phyloP scores from a whole-genome alignment of 176 grass and related monocot genomes.

The Bothriochloa decipiens region DNA sequence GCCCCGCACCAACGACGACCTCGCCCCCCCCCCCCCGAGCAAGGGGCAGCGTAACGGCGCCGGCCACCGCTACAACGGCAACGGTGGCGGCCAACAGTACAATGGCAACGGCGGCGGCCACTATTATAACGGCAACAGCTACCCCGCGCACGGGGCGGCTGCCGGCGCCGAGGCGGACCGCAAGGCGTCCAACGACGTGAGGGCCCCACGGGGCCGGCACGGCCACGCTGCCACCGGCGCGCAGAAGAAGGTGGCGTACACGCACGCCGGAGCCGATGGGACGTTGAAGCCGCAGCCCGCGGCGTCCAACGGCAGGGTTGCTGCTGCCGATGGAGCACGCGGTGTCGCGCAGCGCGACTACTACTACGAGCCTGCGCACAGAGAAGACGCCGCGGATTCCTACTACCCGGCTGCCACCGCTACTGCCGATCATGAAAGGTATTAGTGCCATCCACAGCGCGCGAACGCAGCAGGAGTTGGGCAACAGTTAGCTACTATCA shows the following conservation, averaged over 20 bases:
- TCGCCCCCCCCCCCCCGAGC: fast-evolving
- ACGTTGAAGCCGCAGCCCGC: neutral
- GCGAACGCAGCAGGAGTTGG: neutral
- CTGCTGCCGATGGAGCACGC: neutral
- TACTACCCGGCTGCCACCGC: neutral
- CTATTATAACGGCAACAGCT: neutral
- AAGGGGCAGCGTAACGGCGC: no score
- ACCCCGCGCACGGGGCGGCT: neutral
- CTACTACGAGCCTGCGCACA: neutral
- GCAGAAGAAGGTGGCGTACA: neutral
- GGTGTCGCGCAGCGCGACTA: neutral
- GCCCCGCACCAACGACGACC: neutral
- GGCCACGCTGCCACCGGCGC: neutral
- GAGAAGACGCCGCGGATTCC: neutral
- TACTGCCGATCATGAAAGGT: neutral
- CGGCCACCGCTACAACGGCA: neutral
- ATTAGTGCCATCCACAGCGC: neutral
- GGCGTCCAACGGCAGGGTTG: neutral
- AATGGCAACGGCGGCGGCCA: neutral
- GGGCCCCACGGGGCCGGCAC: no score
- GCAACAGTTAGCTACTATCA: neutral
- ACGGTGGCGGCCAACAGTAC: neutral
- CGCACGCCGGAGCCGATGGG: neutral
- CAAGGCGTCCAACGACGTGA: slow-evolving; percentile 1
- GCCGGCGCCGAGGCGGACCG: neutral